Percentiles rank a stretch among this genome's conserved stretches.
phyloP scores from a whole-genome alignment of 176 grass and related monocot species.

The Rhynchospora breviuscula region DNA sequence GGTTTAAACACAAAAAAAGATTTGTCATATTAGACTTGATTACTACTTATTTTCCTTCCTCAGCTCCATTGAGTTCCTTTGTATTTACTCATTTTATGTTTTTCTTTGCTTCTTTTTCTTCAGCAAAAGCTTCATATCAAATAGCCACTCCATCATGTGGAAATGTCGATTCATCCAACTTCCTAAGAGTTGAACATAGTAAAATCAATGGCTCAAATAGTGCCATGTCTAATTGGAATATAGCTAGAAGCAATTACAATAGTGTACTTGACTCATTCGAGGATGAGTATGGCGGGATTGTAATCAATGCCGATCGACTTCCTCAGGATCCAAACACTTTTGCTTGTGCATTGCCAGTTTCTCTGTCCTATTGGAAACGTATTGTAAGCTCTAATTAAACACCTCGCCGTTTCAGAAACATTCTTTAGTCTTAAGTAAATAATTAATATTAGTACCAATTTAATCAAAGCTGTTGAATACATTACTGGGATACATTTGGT shows the following conservation, averaged over 20 bases:
- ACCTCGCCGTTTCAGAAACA: background rate
- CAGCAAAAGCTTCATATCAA: constrained; percentile 33
- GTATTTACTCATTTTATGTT: background rate
- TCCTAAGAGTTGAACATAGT: constrained; percentile 21
- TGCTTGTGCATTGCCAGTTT: constrained; percentile 41
- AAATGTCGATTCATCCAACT: constrained; percentile 17
- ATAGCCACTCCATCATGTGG: constrained; percentile 24
- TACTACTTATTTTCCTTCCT: background rate
- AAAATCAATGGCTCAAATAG: constrained; percentile 27
- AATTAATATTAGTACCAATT: background rate
- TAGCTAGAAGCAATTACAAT: constrained; percentile 33
- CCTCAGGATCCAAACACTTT: constrained; percentile 46
- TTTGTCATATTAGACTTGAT: background rate
- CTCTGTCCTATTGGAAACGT: constrained; percentile 70
- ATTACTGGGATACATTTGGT: background rate
- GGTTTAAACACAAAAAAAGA: background rate
- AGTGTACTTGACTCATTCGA: constrained; percentile 55
- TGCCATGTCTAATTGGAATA: constrained; percentile 13
- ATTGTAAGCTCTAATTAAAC: constrained; percentile 38
- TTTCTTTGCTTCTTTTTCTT: background rate
- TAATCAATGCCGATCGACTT: constrained; percentile 61
- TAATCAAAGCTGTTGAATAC: background rate
- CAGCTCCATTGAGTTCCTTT: background rate
- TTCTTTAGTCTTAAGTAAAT: background rate
- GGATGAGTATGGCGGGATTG: constrained; percentile 86